Base-by-base conservation (phyloP, 2,329 filamentous ascomycete species). In the Neopestalotiopsis clavispora region DNA sequence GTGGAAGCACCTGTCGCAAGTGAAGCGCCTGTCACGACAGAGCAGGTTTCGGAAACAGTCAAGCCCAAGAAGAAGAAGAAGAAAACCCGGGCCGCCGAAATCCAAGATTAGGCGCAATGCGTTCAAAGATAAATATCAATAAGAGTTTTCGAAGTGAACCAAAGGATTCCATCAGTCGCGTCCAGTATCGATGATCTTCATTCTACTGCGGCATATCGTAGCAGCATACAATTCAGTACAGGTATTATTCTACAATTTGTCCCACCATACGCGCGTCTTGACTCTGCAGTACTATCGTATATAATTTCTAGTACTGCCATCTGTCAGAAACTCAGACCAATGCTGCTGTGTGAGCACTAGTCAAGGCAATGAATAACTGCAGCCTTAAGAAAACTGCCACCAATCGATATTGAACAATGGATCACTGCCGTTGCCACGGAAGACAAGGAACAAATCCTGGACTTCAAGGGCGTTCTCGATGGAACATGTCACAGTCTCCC, bases 51-150 rank as follows among this genome's bases (percentile, higher is more conserved):
- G 6, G 72, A 12, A 63, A 74, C 73, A 10, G 74, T 79, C 2
- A 82, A 84, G 70, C 76, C 82, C 6, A 86, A 83, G 75, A 82
- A 81, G 77, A 87, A 82, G 74, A 84, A 85, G 77, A 87, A 85
- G 77, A 85, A 84, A 79, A 77, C 78, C 74, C 79, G 75, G 68
- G 68, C 75, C 30, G 76, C 69, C 30, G 75, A 78, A 66, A 70
- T 75, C 12, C 75, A 75, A 64, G 74, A 77, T 45, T 68, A 67
- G 32, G 32, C 23, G 38, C 28, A 40, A 38, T 34, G 2, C 14
- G 9, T 17, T 20, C 28, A 34, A 61, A 61, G 9, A 52, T 52
- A 17, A 52, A 17, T 28, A 20, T 7, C 45, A 52, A 38, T 38
- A 7, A 38, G 34, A 38, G 34, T 38, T 38, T 7, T 38, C 4